These are phyloP conservation scores for Delonix regia DNA, from an alignment of 306 rosid genomes.

Conservation along the genomic window DNA sequence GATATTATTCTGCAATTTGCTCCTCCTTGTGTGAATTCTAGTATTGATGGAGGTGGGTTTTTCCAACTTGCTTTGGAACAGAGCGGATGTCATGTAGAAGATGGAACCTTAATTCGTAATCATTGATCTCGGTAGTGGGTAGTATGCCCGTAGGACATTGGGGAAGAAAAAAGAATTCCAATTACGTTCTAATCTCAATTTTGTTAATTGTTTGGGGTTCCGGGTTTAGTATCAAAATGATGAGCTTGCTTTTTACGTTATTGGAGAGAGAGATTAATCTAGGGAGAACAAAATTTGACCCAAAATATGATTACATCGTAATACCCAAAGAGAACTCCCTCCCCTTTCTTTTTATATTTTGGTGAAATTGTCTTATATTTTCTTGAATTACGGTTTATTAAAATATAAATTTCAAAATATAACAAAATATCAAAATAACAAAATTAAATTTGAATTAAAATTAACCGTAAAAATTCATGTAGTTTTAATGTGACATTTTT, in stretches of 20 bases:
- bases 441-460: not conserved
- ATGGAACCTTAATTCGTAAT: conserved; percentile 50
- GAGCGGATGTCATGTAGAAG: conserved; percentile 58
- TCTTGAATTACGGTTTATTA: no score
- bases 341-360: no score
- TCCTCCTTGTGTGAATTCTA: conserved; percentile 67
- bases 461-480: not conserved
- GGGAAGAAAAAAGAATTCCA: not conserved
- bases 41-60: conserved; percentile 66
- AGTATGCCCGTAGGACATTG: no score
- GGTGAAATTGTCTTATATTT: no score
- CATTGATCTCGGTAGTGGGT: conserved; percentile 27
- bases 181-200: not conserved
- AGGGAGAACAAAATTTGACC: no score
- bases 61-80: conserved; percentile 71
- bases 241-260: no score
- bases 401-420: no score
- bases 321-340: no score
- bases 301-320: no score
- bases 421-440: no score
- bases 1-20: conserved; percentile 62
- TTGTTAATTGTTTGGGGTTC: not conserved
- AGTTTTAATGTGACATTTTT: not conserved
- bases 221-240: no score
- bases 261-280: no score